Conservation (phyloP, 2,329 filamentous ascomycete genomes). For the Ascochyta pisi region DNA sequence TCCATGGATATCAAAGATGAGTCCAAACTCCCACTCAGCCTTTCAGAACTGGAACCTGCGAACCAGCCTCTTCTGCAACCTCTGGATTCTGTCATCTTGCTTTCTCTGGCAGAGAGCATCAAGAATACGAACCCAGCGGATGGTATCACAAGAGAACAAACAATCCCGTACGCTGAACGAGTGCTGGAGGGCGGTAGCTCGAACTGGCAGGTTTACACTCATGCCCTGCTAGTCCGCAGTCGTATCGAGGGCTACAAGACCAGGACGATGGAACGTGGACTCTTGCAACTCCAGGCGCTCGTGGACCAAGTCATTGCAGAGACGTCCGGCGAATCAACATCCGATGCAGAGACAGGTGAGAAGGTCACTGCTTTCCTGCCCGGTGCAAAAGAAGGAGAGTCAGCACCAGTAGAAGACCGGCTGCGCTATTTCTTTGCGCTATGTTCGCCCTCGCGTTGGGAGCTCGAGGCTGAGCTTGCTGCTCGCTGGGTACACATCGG, state of each 20-base stretch:
- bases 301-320: slow-evolving; percentile 95
- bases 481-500: slow-evolving; percentile 91
- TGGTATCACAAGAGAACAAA: slow-evolving; percentile 89
- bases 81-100: slow-evolving; percentile 86
- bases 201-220: slow-evolving; percentile 98
- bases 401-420: slow-evolving; percentile 77
- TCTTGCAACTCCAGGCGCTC: slow-evolving; percentile 91
- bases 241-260: slow-evolving; percentile 88
- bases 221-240: slow-evolving; percentile 86
- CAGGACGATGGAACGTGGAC: slow-evolving; percentile 84
- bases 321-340: slow-evolving; percentile 58
- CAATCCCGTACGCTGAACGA: slow-evolving; percentile 85
- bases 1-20: slow-evolving; percentile 54
- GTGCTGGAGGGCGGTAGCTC: slow-evolving; percentile 88
- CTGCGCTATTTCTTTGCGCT: slow-evolving; percentile 85
- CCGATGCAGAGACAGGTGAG: slow-evolving; percentile 35
- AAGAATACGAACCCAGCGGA: slow-evolving; percentile 88
- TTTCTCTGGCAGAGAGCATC: slow-evolving; percentile 80
- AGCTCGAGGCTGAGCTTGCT: slow-evolving; percentile 90
- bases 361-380: slow-evolving; percentile 82
- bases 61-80: slow-evolving; percentile 82
- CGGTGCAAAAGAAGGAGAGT: slow-evolving; percentile 74
- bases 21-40: slow-evolving; percentile 62
- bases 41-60: slow-evolving; percentile 74
- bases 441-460: slow-evolving; percentile 86